Evolutionary conservation across 768 basidiomycete species (phyloP).

Genomic region (Solioccasus polychromus): DNA sequence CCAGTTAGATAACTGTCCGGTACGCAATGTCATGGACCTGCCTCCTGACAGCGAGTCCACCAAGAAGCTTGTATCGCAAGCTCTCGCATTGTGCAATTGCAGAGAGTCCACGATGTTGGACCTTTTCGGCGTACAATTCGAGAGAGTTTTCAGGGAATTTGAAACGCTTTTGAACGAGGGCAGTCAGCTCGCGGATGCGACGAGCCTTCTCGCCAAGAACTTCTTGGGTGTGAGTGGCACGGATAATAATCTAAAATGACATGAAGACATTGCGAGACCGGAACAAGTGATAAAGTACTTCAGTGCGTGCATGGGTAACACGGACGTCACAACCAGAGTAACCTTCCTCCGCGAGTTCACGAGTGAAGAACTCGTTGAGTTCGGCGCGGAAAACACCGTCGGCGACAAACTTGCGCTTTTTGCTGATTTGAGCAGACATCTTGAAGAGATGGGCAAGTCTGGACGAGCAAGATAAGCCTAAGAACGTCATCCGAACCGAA

Average conservation of each 20-base stretch:
- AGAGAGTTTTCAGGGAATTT: constrained; percentile 99
- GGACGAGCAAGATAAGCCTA: constrained; percentile 17
- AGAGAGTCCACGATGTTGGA: constrained; percentile 95
- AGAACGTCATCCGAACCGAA: constrained; percentile 17
- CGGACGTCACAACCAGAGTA: constrained; percentile 99
- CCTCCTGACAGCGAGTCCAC: constrained; percentile 99
- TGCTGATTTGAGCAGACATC: constrained; percentile 90
- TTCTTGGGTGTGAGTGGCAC: constrained; percentile 98
- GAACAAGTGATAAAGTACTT: constrained; percentile 47
- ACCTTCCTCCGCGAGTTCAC: constrained; percentile 98
- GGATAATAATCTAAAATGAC: constrained; percentile 85
- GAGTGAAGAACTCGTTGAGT: constrained; percentile 97
- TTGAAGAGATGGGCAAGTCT: constrained; percentile 32
- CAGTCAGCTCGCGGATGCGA: constrained; percentile 96
- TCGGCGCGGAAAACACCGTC: constrained; percentile 99
- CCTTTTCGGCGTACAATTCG: constrained; percentile 99
- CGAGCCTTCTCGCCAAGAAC: constrained; percentile 99
- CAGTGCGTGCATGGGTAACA: constrained; percentile 97
- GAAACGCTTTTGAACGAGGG: constrained; percentile 99
- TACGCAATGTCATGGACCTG: constrained; percentile 35
- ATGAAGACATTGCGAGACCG: constrained; percentile 1
- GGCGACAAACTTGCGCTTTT: constrained; percentile 98
- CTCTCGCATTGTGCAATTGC: constrained; percentile 99
- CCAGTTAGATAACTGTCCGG: background rate
- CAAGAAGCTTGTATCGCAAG: constrained; percentile 97